These are phyloP conservation scores for Podila epigama DNA, from an alignment of 192 early-diverging fungal species.

Conservation along the genomic window DNA sequence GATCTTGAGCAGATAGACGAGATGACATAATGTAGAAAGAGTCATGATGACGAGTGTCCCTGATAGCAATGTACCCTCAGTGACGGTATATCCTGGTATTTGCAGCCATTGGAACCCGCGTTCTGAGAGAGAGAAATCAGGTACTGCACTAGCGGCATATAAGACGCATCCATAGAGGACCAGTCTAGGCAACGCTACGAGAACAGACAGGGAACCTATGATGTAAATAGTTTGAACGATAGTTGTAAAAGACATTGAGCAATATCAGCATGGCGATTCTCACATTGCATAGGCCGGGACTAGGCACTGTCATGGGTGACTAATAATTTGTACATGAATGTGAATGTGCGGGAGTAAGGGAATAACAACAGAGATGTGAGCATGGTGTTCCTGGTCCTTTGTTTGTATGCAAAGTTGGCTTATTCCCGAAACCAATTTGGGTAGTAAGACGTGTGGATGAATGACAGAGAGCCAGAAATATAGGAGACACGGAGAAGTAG, in stretches of 20 bases:
- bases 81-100: not conserved
- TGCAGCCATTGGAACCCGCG: conserved; percentile 8
- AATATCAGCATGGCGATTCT: not conserved
- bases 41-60: conserved; percentile 3
- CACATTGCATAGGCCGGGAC: not conserved
- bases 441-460: too few relatives aligned
- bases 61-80: not conserved
- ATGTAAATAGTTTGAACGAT: not conserved
- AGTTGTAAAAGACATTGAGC: not conserved
- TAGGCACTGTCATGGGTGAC: too few relatives aligned
- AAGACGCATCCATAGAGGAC: conserved; percentile 24
- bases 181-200: conserved; percentile 22
- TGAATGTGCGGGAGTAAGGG: too few relatives aligned
- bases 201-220: conserved; percentile 14
- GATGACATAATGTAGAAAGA: not conserved
- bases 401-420: too few relatives aligned
- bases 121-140: conserved; percentile 1
- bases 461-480: too few relatives aligned
- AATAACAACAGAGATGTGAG: too few relatives aligned
- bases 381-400: too few relatives aligned
- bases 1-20: conserved; percentile 7
- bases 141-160: conserved; percentile 3
- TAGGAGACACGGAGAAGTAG: too few relatives aligned
- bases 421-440: too few relatives aligned
- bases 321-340: too few relatives aligned